phyloP scores from a whole-genome alignment of 225 moss, liverwort and hornwort genomes.

The Lunularia cruciata region DNA sequence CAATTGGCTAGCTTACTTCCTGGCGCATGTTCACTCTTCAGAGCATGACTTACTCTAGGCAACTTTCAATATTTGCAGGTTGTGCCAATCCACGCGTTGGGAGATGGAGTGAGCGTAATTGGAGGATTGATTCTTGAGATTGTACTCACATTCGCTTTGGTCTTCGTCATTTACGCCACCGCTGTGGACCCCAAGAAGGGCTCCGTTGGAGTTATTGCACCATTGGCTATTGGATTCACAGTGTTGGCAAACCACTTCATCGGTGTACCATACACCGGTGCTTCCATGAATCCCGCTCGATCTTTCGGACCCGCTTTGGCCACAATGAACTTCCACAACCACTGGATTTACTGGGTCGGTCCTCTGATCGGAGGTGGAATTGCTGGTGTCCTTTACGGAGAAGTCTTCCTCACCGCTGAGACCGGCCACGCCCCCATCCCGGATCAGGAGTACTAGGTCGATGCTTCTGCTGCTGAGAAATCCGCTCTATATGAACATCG shows the following conservation, averaged over 20 bases:
- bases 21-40: constrained; percentile 7
- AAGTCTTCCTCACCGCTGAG: constrained; percentile 50
- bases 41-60: not conserved
- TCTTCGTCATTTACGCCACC: constrained; percentile 27
- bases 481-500: not conserved
- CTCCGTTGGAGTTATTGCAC: constrained; percentile 64
- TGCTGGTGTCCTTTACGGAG: constrained; percentile 70
- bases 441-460: constrained; percentile 14
- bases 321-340: constrained; percentile 44
- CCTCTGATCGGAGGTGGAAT: constrained; percentile 75
- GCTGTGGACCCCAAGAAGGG: constrained; percentile 41
- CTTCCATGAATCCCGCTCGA: constrained; percentile 78
- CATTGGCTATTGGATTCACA: constrained; percentile 86
- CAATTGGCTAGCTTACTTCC: not conserved
- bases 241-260: constrained; percentile 70
- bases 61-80: not conserved
- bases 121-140: constrained; percentile 11
- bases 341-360: constrained; percentile 91
- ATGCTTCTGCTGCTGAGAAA: not conserved
- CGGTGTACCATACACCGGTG: constrained; percentile 77
- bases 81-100: constrained; percentile 13
- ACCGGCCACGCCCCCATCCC: constrained; percentile 21
- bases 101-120: constrained; percentile 7
- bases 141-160: constrained; percentile 25
- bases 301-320: constrained; percentile 85